Conservation (phyloP, 768 basidiomycete species). For the Lentinula lateritia region DNA sequence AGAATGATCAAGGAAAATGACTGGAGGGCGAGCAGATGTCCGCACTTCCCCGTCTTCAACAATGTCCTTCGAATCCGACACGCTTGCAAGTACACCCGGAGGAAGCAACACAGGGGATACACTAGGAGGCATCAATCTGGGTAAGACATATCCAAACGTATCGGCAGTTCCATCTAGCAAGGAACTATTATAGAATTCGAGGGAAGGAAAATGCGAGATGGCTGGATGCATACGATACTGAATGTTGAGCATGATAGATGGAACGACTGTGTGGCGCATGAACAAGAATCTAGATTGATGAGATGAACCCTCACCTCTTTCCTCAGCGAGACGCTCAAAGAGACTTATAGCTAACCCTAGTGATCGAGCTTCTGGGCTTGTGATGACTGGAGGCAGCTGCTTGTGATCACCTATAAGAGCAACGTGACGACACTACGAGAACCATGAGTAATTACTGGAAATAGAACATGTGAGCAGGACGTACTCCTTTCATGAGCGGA, state of each 20-base stretch:
- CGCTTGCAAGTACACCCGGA: background rate
- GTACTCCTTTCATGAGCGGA: constrained; percentile 89
- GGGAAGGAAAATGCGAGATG: constrained; percentile 82
- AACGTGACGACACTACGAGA: constrained; percentile 65
- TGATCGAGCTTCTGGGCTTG: constrained; percentile 66
- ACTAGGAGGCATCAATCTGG: constrained; percentile 54
- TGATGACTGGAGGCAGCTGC: constrained; percentile 86
- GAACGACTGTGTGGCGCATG: constrained; percentile 47
- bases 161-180: constrained; percentile 76
- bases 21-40: constrained; percentile 36
- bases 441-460: constrained; percentile 8
- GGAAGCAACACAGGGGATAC: constrained; percentile 3
- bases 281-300: constrained; percentile 10
- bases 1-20: constrained; percentile 80
- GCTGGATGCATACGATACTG: constrained; percentile 96
- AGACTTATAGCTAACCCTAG: constrained; percentile 76
- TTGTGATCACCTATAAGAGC: constrained; percentile 97
- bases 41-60: background rate
- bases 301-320: constrained; percentile 51
- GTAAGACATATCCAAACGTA: constrained; percentile 34
- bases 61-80: background rate
- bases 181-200: constrained; percentile 71
- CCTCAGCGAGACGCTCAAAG: constrained; percentile 85
- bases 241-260: constrained; percentile 87
- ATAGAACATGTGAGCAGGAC: constrained; percentile 25